Percentiles rank a stretch among this genome's conserved stretches.
Evolutionary conservation across 1,284 basidiomycete genomes (phyloP).

Genomic region (Waitea zeae): DNA sequence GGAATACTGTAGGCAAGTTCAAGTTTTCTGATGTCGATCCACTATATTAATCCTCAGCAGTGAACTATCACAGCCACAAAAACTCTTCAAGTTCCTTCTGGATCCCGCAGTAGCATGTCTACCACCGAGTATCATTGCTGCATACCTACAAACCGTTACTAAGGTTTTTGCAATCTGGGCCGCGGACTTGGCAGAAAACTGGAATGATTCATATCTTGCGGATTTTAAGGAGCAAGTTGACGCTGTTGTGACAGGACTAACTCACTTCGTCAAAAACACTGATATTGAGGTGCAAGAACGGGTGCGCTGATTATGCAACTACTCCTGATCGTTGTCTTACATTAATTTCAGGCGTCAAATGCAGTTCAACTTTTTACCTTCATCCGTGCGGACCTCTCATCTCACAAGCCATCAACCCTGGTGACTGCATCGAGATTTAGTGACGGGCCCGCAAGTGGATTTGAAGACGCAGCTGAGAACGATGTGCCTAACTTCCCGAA

Average conservation of each 20-base stretch:
- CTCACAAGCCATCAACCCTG: slow-evolving; percentile 23
- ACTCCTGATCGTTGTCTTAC: not conserved
- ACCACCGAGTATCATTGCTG: slow-evolving; percentile 42
- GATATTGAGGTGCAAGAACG: slow-evolving; percentile 88
- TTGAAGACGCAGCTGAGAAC: slow-evolving; percentile 18
- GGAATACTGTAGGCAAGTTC: slow-evolving; percentile 69
- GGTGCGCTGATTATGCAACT: slow-evolving; percentile 24
- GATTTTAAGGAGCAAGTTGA: slow-evolving; percentile 46
- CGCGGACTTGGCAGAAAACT: slow-evolving; percentile 52
- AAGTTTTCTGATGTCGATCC: slow-evolving; percentile 2
- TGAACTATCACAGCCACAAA: slow-evolving; percentile 53
- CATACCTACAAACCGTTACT: slow-evolving; percentile 69
- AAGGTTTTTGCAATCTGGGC: slow-evolving; percentile 85
- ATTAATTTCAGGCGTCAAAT: slow-evolving; percentile 49
- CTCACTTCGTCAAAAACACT: slow-evolving; percentile 33
- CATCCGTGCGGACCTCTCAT: slow-evolving; percentile 67
- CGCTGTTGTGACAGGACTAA: slow-evolving; percentile 35
- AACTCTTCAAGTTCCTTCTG: slow-evolving; percentile 51
- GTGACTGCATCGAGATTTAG: too few species aligned
- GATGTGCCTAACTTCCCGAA: slow-evolving; percentile 58
- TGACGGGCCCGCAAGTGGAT: slow-evolving; percentile 17
- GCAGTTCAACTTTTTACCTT: slow-evolving; percentile 67
- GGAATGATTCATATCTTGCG: slow-evolving; percentile 53
- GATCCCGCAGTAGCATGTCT: slow-evolving; percentile 36
- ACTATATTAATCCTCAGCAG: slow-evolving; percentile 19